Evolutionary conservation across 768 basidiomycete genomes (phyloP), one percentile per base, ranked within the genome.

Genomic region (Lentinus tigrinus): DNA sequence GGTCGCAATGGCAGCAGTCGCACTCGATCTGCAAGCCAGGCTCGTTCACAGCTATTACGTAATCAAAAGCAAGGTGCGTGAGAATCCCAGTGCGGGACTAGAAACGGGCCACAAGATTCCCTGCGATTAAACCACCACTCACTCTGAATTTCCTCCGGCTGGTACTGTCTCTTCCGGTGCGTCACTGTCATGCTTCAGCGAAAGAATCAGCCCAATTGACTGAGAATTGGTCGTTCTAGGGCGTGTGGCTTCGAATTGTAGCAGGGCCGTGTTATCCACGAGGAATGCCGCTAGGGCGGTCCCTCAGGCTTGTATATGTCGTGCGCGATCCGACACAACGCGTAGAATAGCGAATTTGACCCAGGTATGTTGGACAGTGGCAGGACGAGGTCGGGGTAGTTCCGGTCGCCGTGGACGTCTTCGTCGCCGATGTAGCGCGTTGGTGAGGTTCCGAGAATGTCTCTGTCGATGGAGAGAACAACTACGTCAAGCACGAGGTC

Each of bases 21-120:
- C 93, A 95, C 63, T 87, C 81, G 63, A 91, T 89, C 68, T 91
- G 87, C 36, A 89, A 77, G 58, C 90, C 92, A 16, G 91, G 91
- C 63, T 93, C 91, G 67, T 84, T 89, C 53, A 91, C 83, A 63
- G 85, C 87, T 89, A 63, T 66, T 67, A 67, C 66, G 67, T 69
- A 66, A 61, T 48, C 56, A 61, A 47, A 34, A 60, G 59, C 52
- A 53, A 52, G 56, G 51, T 60, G 63, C 66, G 66, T 67, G 65
- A 64, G 69, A 67, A 65, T 46, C 46, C 60, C 46, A 23, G 37
- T 37, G 37, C 21, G 59, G 62, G 54, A 66, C 31, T 38, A 47
- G 57, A 62, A 56, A 43, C 57, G 37, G 52, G 57, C 44, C 54
- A 51, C 53, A 58, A 52, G 48, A 47, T 58, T 43, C 47, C 31